phyloP scores from a whole-genome alignment of 2,329 filamentous ascomycete genomes.

The Pseudogymnoascus sp. region DNA sequence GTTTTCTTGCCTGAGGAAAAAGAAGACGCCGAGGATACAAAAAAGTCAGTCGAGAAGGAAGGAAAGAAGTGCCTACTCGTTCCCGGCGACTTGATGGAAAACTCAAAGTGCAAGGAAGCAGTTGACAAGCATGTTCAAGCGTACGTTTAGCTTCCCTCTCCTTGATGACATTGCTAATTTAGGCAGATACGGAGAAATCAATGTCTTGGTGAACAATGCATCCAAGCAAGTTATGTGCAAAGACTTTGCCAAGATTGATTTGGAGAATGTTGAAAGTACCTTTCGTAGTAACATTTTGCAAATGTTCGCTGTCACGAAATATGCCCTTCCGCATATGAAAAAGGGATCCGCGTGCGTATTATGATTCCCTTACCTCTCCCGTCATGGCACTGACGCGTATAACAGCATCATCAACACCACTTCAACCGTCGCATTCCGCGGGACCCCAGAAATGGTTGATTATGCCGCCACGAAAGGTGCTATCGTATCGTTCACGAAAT shows the following conservation, averaged over 20 bases:
- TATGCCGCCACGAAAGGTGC: slow-evolving; percentile 10
- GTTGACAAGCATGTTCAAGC: slow-evolving; percentile 2
- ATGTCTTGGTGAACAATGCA: slow-evolving; percentile 9
- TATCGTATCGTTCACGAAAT: slow-evolving; percentile 5
- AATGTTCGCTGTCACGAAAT: background rate
- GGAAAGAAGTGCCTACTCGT: slow-evolving; percentile 32
- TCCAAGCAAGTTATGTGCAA: slow-evolving; percentile 1
- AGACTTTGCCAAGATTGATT: background rate
- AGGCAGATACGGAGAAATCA: background rate
- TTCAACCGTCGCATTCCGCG: slow-evolving; percentile 1
- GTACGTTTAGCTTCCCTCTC: background rate
- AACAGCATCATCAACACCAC: slow-evolving; percentile 9
- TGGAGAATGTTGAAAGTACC: background rate
- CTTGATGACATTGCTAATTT: background rate
- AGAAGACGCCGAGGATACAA: slow-evolving; percentile 65
- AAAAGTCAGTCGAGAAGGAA: slow-evolving; percentile 57
- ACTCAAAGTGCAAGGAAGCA: background rate
- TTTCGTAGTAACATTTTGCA: background rate
- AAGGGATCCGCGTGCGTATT: background rate
- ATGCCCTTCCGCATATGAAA: background rate
- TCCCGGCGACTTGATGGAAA: background rate
- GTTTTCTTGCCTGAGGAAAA: slow-evolving; percentile 55
- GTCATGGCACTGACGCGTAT: background rate
- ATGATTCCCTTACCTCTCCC: background rate
- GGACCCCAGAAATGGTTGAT: background rate